Conservation (phyloP, 2,329 filamentous ascomycete genomes). For the Dendryphion nanum region DNA sequence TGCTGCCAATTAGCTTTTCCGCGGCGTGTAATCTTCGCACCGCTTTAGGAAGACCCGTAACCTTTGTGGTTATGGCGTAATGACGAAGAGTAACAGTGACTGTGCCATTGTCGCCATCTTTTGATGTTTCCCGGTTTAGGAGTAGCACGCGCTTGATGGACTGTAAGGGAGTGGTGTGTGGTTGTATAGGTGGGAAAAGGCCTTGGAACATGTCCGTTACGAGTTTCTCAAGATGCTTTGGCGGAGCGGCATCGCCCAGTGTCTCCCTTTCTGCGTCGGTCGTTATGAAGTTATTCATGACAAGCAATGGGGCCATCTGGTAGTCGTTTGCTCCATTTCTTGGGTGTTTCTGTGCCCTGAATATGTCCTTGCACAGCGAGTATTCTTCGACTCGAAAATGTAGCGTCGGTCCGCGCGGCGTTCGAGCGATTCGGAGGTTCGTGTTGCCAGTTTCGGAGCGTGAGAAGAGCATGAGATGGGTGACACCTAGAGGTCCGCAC, state of each 20-base stretch:
- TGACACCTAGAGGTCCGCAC: constrained; percentile 90
- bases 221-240: constrained; percentile 89
- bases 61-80: constrained; percentile 90
- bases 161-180: constrained; percentile 81
- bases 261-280: constrained; percentile 45
- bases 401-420: constrained; percentile 86
- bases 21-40: constrained; percentile 82
- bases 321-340: constrained; percentile 78
- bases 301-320: constrained; percentile 75
- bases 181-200: constrained; percentile 92
- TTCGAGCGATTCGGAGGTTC: constrained; percentile 82
- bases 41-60: constrained; percentile 79
- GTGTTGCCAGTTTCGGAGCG: constrained; percentile 87
- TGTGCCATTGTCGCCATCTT: constrained; percentile 43
- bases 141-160: constrained; percentile 92
- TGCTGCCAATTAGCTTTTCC: constrained; percentile 68
- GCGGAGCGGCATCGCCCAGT: constrained; percentile 61
- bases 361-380: constrained; percentile 87
- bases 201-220: constrained; percentile 94
- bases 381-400: constrained; percentile 95
- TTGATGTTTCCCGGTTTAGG: constrained; percentile 71
- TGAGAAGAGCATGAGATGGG: constrained; percentile 90
- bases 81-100: constrained; percentile 88
- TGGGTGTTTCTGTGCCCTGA: constrained; percentile 78
- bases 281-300: constrained; percentile 92